Evolutionary conservation across 176 grass and related monocot genomes (phyloP).

Genomic region (Aegilops bicornis): DNA sequence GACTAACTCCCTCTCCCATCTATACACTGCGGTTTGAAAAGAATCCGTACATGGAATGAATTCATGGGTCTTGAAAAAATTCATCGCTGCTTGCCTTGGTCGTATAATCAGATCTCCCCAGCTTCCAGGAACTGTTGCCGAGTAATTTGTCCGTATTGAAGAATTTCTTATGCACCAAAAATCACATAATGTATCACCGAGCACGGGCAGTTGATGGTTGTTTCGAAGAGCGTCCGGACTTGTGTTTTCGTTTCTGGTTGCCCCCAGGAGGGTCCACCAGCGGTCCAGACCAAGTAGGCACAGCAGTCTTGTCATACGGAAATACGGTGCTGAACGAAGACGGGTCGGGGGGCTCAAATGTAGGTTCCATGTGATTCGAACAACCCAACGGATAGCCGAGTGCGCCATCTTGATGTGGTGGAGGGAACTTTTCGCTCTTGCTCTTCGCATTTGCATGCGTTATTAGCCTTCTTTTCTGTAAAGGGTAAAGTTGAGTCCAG

Average conservation of each 20-base stretch:
- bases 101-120: constrained; percentile 17
- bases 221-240: constrained; percentile 66
- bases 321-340: constrained; percentile 80
- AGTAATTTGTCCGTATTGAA: constrained; percentile 1
- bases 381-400: constrained; percentile 74
- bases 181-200: constrained; percentile 44
- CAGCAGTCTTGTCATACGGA: constrained; percentile 58
- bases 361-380: constrained; percentile 73
- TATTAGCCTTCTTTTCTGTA: constrained; percentile 80
- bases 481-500: background rate
- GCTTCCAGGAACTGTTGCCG: constrained; percentile 8
- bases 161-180: constrained; percentile 33
- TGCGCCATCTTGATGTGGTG: constrained; percentile 78
- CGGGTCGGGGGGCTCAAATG: constrained; percentile 63
- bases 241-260: constrained; percentile 72
- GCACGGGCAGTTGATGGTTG: constrained; percentile 66
- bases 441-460: constrained; percentile 87
- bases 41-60: constrained; percentile 55
- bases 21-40: constrained; percentile 62
- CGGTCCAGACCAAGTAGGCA: constrained; percentile 74
- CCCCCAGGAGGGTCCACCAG: constrained; percentile 55
- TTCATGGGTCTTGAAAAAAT: constrained; percentile 41
- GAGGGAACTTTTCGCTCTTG: constrained; percentile 93
- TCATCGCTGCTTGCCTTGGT: constrained; percentile 28
- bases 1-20: constrained; percentile 66